Base-by-base conservation (phyloP, 2,329 filamentous ascomycete genomes). In the Fusarium domesticum region DNA sequence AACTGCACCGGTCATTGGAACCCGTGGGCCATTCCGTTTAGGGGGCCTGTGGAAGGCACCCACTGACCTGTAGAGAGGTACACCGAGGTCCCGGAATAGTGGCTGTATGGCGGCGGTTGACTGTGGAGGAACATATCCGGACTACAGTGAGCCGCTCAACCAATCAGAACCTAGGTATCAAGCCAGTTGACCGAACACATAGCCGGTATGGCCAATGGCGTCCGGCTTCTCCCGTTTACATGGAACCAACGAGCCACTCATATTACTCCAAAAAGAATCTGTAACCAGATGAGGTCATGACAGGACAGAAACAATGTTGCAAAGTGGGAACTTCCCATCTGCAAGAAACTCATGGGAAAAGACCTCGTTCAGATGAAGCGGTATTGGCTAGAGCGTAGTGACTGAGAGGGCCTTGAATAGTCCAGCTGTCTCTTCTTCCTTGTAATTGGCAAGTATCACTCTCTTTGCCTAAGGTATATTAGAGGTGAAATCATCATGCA, bases 41-140 rank as follows among this genome's bases (percentile, higher is more conserved):
- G 23, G 23, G 23, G 23, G 23, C 10, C 7, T 28, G 23, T 8
- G 23, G 23, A 12, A 28, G 23, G 23, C 7, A 28, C 23, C 23
- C n/a, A n/a, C n/a, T 28, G 14, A 12, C 37, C 38, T 32, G 30
- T 35, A 28, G 37, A 16, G 16, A 54, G 32, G 51, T 43, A 39
- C 41, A 44, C 38, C 36, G 31, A 45, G 42, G 32, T 35, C 18
- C 44, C 39, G 15, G 41, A 38, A 6, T 25, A 6, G 43, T 40
- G 14, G 18, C 33, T 38, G 33, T 31, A 30, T 18, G 15, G 17
- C 37, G 18, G 30, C 16, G 16, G 18, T 28, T 16, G 23, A 48
- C 47, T 28, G 18, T 37, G 51, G 50, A 53, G 42, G 50, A 53
- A 53, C 50, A 53, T 53, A 39, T 53, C 50, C 50, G 51, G 37